A percentile compares a stretch with the other conserved stretches of the same genome.
Evolutionary conservation across 73 alveolate genomes (phyloP).

Genomic region (Paramecium bursaria): DNA sequence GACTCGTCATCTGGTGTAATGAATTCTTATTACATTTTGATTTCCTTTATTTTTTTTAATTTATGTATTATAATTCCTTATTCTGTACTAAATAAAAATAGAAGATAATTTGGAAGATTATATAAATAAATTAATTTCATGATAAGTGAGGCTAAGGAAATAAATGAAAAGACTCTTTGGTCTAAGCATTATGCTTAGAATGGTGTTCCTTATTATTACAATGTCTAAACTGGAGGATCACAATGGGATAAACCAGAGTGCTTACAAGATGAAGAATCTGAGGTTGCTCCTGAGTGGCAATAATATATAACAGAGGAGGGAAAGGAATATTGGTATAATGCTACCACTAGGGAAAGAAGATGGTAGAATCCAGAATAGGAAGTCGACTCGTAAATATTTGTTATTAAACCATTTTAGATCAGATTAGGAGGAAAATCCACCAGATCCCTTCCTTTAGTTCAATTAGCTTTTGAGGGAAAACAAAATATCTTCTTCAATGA

Average conservation of each 20-base stretch:
- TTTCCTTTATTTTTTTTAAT: too few species aligned
- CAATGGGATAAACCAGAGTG: slow-evolving; percentile 54
- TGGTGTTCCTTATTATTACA: slow-evolving; percentile 41
- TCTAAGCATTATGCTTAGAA: slow-evolving; percentile 19
- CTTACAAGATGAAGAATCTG: slow-evolving; percentile 45
- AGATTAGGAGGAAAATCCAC: slow-evolving; percentile 45
- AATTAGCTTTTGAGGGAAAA: slow-evolving; percentile 34
- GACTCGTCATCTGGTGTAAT: slow-evolving; percentile 43
- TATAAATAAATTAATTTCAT: too few species aligned
- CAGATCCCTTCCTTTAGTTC: slow-evolving; percentile 36
- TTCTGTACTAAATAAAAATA: too few species aligned
- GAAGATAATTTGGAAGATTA: too few species aligned
- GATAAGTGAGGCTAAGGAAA: neutral
- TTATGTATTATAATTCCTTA: too few species aligned
- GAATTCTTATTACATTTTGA: neutral
- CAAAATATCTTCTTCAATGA: slow-evolving; percentile 10
- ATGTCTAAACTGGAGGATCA: slow-evolving; percentile 39
- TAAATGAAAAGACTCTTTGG: neutral
- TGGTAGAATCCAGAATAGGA: slow-evolving; percentile 58
- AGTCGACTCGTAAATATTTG: neutral
- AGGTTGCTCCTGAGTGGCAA: slow-evolving; percentile 42
- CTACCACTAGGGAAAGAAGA: slow-evolving; percentile 21
- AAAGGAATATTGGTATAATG: slow-evolving; percentile 53
- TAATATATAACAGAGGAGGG: slow-evolving; percentile 54
- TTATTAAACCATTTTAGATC: neutral